A percentile compares a stretch with the other conserved stretches of the same genome.
Evolutionary conservation across 2,329 filamentous ascomycete species (phyloP).

Genomic region (Ophiostoma angusticollis): DNA sequence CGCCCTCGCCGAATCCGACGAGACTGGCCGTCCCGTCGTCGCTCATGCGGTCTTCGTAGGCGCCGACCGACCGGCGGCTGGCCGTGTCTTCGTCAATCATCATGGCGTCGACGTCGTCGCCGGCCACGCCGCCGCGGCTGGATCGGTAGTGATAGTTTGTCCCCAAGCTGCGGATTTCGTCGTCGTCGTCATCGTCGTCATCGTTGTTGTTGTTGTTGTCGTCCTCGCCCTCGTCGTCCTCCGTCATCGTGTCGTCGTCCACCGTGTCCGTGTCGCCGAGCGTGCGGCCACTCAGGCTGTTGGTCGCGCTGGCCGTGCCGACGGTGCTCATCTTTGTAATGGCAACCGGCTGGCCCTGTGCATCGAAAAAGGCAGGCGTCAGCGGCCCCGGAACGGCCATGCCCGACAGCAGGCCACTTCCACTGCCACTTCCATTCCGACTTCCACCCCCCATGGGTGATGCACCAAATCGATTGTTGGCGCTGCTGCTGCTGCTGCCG

Average conservation of each 20-base stretch:
- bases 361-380: slow-evolving; percentile 68
- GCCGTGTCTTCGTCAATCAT: slow-evolving; percentile 40
- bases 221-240: slow-evolving; percentile 25
- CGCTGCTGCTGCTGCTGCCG: slow-evolving; percentile 16
- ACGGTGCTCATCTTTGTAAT: slow-evolving; percentile 78
- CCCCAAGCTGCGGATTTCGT: slow-evolving; percentile 60
- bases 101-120: slow-evolving; percentile 13
- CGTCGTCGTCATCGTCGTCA: slow-evolving; percentile 41
- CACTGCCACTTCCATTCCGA: slow-evolving; percentile 13
- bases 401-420: slow-evolving; percentile 12
- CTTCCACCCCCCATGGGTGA: too few relatives aligned
- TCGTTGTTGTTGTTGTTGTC: slow-evolving; percentile 43
- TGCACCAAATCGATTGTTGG: slow-evolving; percentile 1
- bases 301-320: slow-evolving; percentile 78
- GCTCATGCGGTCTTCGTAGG: slow-evolving; percentile 61
- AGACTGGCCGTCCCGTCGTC: slow-evolving; percentile 74
- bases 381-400: slow-evolving; percentile 21
- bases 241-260: slow-evolving; percentile 36
- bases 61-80: slow-evolving; percentile 34
- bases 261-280: slow-evolving; percentile 33
- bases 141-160: slow-evolving; percentile 40
- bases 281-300: slow-evolving; percentile 31
- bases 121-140: slow-evolving; percentile 26
- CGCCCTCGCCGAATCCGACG: slow-evolving; percentile 87
- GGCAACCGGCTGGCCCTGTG: slow-evolving; percentile 53